Conservation (phyloP, 2,329 filamentous ascomycete species). For the Laburnicola sp. region DNA sequence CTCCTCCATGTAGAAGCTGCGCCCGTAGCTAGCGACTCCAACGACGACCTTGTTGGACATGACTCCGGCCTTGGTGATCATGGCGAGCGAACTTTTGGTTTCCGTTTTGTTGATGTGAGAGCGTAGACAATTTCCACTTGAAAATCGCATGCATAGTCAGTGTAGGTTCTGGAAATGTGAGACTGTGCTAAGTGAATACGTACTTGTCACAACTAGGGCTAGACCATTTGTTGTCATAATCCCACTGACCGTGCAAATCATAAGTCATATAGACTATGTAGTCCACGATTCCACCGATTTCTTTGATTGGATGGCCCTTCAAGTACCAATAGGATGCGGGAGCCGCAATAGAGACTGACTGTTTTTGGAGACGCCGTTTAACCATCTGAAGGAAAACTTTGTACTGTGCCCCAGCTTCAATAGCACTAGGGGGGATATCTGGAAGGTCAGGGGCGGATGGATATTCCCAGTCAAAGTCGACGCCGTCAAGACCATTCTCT, state of each 20-base stretch:
- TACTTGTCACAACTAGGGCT: constrained; percentile 29
- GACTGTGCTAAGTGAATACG: no score
- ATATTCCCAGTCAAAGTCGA: constrained; percentile 46
- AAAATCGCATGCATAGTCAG: no score
- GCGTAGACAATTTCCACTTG: constrained; percentile 32
- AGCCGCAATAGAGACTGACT: constrained; percentile 26
- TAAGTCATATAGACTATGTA: constrained; percentile 43
- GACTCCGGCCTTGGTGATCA: constrained; percentile 45
- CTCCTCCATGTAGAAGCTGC: not conserved
- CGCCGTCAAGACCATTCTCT: constrained; percentile 30
- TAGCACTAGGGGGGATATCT: not conserved
- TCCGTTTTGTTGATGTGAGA: constrained; percentile 47
- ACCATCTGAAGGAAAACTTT: not conserved
- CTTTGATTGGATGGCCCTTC: constrained; percentile 27
- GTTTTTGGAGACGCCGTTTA: not conserved
- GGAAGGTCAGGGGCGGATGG: not conserved
- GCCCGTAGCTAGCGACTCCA: constrained; percentile 38
- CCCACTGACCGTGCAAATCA: constrained; percentile 49
- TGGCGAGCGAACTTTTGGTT: constrained; percentile 37
- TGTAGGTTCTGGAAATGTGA: no score
- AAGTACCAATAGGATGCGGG: constrained; percentile 39
- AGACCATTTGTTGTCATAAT: constrained; percentile 38
- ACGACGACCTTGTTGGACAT: constrained; percentile 36
- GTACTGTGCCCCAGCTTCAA: not conserved
- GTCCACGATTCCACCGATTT: constrained; percentile 26